phyloP scores from a whole-genome alignment of 805 yeast species.

The Teunomyces lycoperdinae region DNA sequence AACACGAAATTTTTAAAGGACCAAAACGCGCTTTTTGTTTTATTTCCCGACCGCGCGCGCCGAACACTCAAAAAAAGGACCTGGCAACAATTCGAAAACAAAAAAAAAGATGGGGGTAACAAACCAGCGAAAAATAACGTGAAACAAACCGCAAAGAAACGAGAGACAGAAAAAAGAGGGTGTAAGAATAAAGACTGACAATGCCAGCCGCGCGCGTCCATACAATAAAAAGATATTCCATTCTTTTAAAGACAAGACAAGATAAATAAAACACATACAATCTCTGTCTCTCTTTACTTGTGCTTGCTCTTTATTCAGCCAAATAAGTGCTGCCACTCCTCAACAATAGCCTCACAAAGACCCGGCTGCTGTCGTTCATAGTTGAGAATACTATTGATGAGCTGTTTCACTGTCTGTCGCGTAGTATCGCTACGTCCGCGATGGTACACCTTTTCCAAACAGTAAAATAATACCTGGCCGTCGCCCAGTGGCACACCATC shows the following conservation, averaged over 20 bases:
- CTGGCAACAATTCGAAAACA: background rate
- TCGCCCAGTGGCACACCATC: background rate
- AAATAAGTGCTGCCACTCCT: slow-evolving; percentile 37
- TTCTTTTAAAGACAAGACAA: too few species aligned
- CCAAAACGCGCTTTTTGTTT: background rate
- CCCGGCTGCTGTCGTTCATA: slow-evolving; percentile 61
- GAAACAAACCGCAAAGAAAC: background rate
- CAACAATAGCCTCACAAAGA: slow-evolving; percentile 60
- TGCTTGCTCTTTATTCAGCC: background rate
- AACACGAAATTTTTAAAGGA: slow-evolving; percentile 1
- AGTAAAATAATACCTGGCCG: slow-evolving; percentile 42
- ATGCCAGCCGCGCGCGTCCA: too few species aligned
- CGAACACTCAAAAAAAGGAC: background rate
- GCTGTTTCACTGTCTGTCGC: slow-evolving; percentile 39
- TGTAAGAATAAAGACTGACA: background rate
- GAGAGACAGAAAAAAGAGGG: background rate
- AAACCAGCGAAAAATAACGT: background rate
- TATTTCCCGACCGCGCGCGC: background rate
- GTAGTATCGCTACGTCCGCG: slow-evolving; percentile 56
- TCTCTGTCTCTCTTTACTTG: background rate
- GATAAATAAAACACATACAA: too few species aligned
- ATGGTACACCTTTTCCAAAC: slow-evolving; percentile 45
- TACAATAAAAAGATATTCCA: too few species aligned
- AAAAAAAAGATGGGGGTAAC: background rate
- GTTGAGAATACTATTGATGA: slow-evolving; percentile 39